Base-by-base conservation (phyloP, 2,329 filamentous ascomycete genomes). In the Drechmeria coniospora region DNA sequence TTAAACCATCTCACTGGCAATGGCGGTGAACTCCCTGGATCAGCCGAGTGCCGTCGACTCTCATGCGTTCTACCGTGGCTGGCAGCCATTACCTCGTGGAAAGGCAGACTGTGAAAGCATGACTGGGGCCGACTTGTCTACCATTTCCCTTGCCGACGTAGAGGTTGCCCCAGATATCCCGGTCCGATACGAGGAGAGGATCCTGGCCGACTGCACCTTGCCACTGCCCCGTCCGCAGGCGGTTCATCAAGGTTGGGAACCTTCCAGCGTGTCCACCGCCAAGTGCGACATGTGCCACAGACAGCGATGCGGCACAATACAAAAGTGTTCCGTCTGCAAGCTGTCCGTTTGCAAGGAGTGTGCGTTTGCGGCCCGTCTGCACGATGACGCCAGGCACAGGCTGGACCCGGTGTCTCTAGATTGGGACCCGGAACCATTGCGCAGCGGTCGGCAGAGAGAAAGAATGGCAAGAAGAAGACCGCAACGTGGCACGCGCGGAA, bases 251-350 rank as follows among this genome's bases (percentile, higher is more conserved):
- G 38, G 38, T 26, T 45, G 43, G 44, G 29, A 36, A 14, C 26
- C 32, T 15, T 31, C 37, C 25, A 30, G 30, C 14, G 29, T 42
- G 7, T 31, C 40, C 22, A 47, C 42, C 18, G 40, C 44, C 17
- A 43, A 43, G 25, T 47, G 44, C 23, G 44, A 47, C 25, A 28
- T 41, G 24, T 47, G 44, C 26, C 31, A 37, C 19, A 32, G 17
- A 5, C 35, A 40, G 15, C 31, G 43, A 10, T 37, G 41, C 11
- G 40, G 38, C 15, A 36, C 39, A 1, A 33, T 47, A 1, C 38
- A 42, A 19, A 41, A 39, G 21, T 47, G 44, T 22, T 14, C 29
- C 9, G 23, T 32, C 12, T 46, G 43, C 35, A 37, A 37, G 17
- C 27, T 46, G 8, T 38, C 37, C 8, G 34, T 45, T n/a, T 47